These are phyloP conservation scores for Plasmodium gaboni DNA, from an alignment of 169 alveolate species.

Conservation along the genomic window DNA sequence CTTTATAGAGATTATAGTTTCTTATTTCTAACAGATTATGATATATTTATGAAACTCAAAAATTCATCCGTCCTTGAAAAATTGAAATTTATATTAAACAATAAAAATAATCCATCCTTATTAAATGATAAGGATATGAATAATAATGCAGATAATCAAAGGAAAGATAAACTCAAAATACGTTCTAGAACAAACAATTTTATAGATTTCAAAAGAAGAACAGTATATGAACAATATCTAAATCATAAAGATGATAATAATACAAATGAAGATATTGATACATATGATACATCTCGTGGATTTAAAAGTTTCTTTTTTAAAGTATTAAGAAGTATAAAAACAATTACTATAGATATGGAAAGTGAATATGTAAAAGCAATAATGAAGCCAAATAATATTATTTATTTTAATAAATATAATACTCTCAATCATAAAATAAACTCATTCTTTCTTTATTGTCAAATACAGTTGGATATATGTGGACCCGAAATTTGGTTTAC, in stretches of 20 bases:
- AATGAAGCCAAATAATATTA: conserved; percentile 29
- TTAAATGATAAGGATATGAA: not conserved
- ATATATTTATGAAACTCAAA: conserved; percentile 13
- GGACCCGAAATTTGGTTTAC: conserved; percentile 73
- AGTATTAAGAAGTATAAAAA: conserved; percentile 2
- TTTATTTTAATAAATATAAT: conserved; percentile 52
- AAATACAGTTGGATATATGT: conserved; percentile 52
- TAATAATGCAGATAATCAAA: not conserved
- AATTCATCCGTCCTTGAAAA: conserved; percentile 7
- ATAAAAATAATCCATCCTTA: not conserved
- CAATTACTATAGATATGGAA: conserved; percentile 8
- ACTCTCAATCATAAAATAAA: conserved; percentile 37
- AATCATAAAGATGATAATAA: not conserved
- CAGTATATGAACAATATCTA: not conserved
- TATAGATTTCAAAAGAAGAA: not conserved
- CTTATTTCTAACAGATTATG: conserved; percentile 42
- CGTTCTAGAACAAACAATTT: not conserved
- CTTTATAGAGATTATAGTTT: conserved; percentile 41
- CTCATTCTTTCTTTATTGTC: conserved; percentile 45
- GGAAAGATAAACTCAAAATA: not conserved
- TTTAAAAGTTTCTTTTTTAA: conserved; percentile 34
- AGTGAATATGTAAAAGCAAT: conserved; percentile 19
- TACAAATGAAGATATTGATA: conserved; percentile 2
- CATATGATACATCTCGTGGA: not conserved
- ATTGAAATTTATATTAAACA: conserved; percentile 15